Conservation (phyloP, 2,329 filamentous ascomycete genomes). For the Rhynchosporium agropyri region DNA sequence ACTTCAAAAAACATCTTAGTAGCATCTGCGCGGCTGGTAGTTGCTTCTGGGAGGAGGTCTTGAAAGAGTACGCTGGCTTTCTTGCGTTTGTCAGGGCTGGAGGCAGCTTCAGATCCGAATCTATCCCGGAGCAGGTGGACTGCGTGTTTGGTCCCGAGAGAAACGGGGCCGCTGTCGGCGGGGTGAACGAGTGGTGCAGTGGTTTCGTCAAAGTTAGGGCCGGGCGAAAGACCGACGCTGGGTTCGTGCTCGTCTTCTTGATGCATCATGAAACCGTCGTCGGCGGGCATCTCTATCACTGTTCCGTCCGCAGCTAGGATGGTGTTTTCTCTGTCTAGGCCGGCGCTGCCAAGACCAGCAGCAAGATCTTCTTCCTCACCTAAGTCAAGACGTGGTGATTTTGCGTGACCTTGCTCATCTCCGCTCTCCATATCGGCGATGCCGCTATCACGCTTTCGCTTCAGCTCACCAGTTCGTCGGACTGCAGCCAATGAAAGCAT, state of each 20-base stretch:
- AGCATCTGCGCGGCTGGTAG: constrained; percentile 83
- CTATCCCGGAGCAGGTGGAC: constrained; percentile 91
- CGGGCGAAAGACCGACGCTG: constrained; percentile 49
- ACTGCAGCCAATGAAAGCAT: constrained; percentile 86
- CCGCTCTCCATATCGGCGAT: constrained; percentile 76
- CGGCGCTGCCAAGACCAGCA: constrained; percentile 51
- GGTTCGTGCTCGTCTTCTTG: constrained; percentile 50
- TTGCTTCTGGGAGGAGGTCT: constrained; percentile 80
- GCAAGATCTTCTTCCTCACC: constrained; percentile 60
- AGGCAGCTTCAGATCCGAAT: constrained; percentile 74
- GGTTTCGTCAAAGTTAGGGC: constrained; percentile 77
- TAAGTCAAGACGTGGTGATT: constrained; percentile 67
- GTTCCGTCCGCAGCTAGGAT: constrained; percentile 58
- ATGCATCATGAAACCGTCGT: constrained; percentile 49
- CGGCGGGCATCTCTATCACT: constrained; percentile 65
- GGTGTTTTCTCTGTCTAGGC: constrained; percentile 49
- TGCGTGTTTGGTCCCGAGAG: constrained; percentile 89
- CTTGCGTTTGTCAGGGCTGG: constrained; percentile 71
- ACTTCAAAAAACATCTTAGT: constrained; percentile 99
- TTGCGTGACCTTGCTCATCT: constrained; percentile 59
- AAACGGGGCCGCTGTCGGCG: constrained; percentile 82
- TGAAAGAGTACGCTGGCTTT: constrained; percentile 84
- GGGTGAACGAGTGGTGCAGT: constrained; percentile 76
- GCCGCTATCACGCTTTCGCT: constrained; percentile 90
- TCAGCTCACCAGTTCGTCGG: constrained; percentile 75